phyloP scores from a whole-genome alignment of 805 yeast species.

The Barnettozyma siamensis region DNA sequence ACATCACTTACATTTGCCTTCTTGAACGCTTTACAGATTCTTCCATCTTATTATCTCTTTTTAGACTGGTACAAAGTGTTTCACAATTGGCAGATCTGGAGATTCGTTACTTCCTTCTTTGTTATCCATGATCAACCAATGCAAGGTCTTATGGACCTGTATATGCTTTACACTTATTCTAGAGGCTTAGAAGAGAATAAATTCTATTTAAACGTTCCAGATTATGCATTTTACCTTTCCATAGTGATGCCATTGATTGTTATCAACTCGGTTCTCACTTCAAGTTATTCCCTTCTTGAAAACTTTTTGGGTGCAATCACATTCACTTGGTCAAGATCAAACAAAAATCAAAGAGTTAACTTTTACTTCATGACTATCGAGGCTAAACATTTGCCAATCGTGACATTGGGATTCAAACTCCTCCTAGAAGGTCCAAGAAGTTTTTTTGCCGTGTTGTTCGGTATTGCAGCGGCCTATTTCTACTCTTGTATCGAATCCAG shows the following conservation, averaged over 20 bases:
- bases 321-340: constrained; percentile 54
- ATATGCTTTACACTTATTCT: constrained; percentile 52
- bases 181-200: constrained; percentile 49
- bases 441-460: constrained; percentile 39
- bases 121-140: constrained; percentile 37
- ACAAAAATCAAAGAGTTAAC: constrained; percentile 44
- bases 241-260: constrained; percentile 43
- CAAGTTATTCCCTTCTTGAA: constrained; percentile 24
- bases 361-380: constrained; percentile 51
- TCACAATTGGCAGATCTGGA: constrained; percentile 36
- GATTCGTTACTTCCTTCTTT: constrained; percentile 45
- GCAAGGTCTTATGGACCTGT: constrained; percentile 45
- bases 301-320: constrained; percentile 49
- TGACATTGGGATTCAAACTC: constrained; percentile 36
- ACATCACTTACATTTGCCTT: constrained; percentile 43
- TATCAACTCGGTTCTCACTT: constrained; percentile 28
- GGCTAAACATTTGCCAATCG: constrained; percentile 53
- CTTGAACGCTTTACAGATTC: constrained; percentile 26
- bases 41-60: constrained; percentile 21
- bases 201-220: constrained; percentile 44
- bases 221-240: constrained; percentile 49
- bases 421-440: constrained; percentile 37
- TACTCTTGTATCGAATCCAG: constrained; percentile 57
- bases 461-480: constrained; percentile 50
- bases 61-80: constrained; percentile 26